Base-by-base conservation (phyloP, 148 eudicot genomes). In the Fagopyrum homotropicum region DNA sequence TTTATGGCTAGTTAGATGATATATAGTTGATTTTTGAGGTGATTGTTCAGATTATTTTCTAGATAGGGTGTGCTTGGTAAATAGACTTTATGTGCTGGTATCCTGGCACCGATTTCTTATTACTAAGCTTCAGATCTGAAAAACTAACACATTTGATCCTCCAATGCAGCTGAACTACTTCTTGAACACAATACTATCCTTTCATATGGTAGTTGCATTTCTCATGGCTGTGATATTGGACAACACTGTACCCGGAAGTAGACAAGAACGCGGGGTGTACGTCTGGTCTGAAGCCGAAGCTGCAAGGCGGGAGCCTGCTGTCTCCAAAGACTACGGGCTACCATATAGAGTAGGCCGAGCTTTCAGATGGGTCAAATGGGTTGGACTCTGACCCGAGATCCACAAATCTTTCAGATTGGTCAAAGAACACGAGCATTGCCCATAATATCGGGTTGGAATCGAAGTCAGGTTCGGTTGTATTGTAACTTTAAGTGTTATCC, bases 281-380 rank as follows among this genome's bases (percentile, higher is more conserved):
- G 93, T 94, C 10, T 94, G 98, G 98, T 88, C 98, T 8, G 97
- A 94, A 76, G 69, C 90, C 7, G 97, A 94, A 83, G 86, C 96
- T 72, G 96, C 98, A 19, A 82, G 91, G 83, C 84, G 96, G 76
- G 98, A 94, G 79, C 91, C 96, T 30, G 91, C 97, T 6, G 98
- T 94, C 64, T 87, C 80, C 68, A 86, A 91, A 78, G 98, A 94
- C 82, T 94, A 94, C 9, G 93, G 82, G 75, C 78, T 94, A 66
- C 98, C 98, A 17, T 94, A 89, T 14, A 86, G 93, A 79, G 91
- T 91, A 43, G 96, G 98, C 4, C 91, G 86, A 47, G 54, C 79
- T 73, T 94, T 94, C 85, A 86, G 90, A 86, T 94, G 98, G 98
- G 98, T 94, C n/a, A 94, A 91, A 79, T 94, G 98, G 93, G 97